phyloP scores from a whole-genome alignment of 73 alveolate genomes.

The Uronychia binucleata region DNA sequence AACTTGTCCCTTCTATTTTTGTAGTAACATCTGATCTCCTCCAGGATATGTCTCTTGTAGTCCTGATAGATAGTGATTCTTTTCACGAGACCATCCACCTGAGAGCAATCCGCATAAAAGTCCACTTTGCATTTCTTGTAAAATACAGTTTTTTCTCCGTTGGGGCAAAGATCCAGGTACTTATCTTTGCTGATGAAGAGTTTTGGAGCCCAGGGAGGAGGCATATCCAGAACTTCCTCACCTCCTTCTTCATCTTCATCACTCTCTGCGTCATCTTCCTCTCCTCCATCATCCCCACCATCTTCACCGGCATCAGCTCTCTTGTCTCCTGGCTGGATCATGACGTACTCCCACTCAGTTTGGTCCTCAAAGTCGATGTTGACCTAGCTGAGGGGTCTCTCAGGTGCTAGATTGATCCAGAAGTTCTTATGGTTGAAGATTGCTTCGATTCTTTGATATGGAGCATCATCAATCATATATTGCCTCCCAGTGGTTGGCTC shows the following conservation, averaged over 20 bases:
- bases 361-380: conserved; percentile 75
- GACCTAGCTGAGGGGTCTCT: conserved; percentile 63
- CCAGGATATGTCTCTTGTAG: conserved; percentile 72
- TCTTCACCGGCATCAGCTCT: conserved; percentile 24
- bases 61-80: conserved; percentile 80
- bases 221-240: conserved; percentile 86
- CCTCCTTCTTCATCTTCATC: conserved; percentile 69
- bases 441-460: conserved; percentile 92
- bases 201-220: conserved; percentile 96
- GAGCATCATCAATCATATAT: conserved; percentile 80
- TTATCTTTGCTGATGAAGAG: conserved; percentile 81
- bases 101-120: conserved; percentile 80
- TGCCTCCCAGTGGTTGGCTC: conserved; percentile 98
- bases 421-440: conserved; percentile 94
- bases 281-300: conserved; percentile 60
- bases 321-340: conserved; percentile 79
- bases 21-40: conserved; percentile 76
- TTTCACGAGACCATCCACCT: conserved; percentile 88
- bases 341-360: conserved; percentile 95
- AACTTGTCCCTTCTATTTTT: conserved; percentile 87
- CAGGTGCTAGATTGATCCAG: conserved; percentile 95
- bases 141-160: conserved; percentile 87
- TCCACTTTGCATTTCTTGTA: conserved; percentile 89
- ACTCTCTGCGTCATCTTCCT: conserved; percentile 69
- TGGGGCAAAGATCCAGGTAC: conserved; percentile 86